Percentiles rank a stretch among this genome's conserved stretches.
Evolutionary conservation across 805 yeast species (phyloP).

Genomic region (Saccharomycopsis amapae): DNA sequence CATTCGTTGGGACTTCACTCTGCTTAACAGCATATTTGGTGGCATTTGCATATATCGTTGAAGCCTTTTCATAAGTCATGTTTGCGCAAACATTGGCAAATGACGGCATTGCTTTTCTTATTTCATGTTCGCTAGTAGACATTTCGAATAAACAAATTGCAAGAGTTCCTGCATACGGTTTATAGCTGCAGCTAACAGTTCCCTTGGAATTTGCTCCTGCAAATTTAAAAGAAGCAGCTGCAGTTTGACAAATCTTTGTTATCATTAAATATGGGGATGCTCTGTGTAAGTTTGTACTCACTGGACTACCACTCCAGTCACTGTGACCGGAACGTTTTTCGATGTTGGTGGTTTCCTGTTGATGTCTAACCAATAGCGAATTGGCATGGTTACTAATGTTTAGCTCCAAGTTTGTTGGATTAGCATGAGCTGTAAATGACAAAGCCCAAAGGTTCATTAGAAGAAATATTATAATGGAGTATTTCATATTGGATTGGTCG

Average conservation of each 20-base stretch:
- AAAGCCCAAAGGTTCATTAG: too few relatives aligned
- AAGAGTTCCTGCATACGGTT: conserved; percentile 9
- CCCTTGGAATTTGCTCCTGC: too few relatives aligned
- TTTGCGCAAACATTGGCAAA: conserved; percentile 2
- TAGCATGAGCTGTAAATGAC: too few relatives aligned
- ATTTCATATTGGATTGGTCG: too few relatives aligned
- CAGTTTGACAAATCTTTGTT: neutral
- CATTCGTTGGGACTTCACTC: neutral
- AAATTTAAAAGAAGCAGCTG: too few relatives aligned
- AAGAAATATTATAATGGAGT: too few relatives aligned
- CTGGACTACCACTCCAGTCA: neutral
- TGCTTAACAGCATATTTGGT: conserved; percentile 13
- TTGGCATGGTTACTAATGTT: too few relatives aligned
- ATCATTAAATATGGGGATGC: neutral
- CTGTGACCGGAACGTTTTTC: too few relatives aligned
- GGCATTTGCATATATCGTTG: conserved; percentile 12
- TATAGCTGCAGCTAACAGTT: conserved; percentile 1
- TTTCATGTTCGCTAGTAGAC: neutral
- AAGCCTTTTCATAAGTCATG: conserved; percentile 8
- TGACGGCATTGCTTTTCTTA: conserved; percentile 3
- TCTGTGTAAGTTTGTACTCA: neutral
- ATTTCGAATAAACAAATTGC: conserved; percentile 10
- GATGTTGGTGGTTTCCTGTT: too few relatives aligned
- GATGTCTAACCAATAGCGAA: too few relatives aligned
- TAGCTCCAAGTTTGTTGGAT: too few relatives aligned